Percentiles rank a stretch among this genome's conserved stretches.
These are phyloP conservation scores for Penicillium canescens DNA, from an alignment of 495 filamentous ascomycete species.

Conservation along the genomic window DNA sequence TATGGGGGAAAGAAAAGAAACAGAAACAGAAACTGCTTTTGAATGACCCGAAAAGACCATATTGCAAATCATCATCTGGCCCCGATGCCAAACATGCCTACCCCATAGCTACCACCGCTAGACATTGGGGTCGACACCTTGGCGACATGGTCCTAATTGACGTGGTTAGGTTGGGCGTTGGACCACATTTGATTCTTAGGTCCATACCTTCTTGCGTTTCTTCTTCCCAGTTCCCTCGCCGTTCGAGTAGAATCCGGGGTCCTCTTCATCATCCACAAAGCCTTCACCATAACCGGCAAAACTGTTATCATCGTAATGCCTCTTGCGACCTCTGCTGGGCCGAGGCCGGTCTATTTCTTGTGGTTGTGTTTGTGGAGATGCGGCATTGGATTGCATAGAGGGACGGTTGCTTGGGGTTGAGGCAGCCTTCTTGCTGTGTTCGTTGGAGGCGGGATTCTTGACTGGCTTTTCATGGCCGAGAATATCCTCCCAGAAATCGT, in stretches of 20 bases:
- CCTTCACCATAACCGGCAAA: conserved; percentile 72
- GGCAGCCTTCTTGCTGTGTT: conserved; percentile 40
- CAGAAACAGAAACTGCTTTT: conserved; percentile 22
- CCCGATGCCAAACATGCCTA: conserved; percentile 51
- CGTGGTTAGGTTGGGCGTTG: conserved; percentile 9
- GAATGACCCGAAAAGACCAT: conserved; percentile 15
- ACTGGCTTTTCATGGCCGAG: conserved; percentile 59
- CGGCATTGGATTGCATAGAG: conserved; percentile 30
- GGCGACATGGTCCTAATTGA: conserved; percentile 42
- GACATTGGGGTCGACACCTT: conserved; percentile 46
- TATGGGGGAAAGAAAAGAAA: conserved; percentile 14
- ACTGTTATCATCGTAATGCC: conserved; percentile 66
- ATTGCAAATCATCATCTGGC: conserved; percentile 39
- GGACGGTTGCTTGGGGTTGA: conserved; percentile 31
- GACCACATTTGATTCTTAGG: neutral
- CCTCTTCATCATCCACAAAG: conserved; percentile 60
- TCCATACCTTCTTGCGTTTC: conserved; percentile 54
- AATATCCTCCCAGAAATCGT: conserved; percentile 57
- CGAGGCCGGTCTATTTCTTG: conserved; percentile 44
- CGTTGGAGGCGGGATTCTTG: conserved; percentile 32
- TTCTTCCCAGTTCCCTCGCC: conserved; percentile 47
- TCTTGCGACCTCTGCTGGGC: conserved; percentile 64
- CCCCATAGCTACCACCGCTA: conserved; percentile 45
- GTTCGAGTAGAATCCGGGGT: conserved; percentile 47
- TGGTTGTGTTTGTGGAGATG: conserved; percentile 24